phyloP scores from a whole-genome alignment of 2,329 filamentous ascomycete species.

The Cytospora leucostoma region DNA sequence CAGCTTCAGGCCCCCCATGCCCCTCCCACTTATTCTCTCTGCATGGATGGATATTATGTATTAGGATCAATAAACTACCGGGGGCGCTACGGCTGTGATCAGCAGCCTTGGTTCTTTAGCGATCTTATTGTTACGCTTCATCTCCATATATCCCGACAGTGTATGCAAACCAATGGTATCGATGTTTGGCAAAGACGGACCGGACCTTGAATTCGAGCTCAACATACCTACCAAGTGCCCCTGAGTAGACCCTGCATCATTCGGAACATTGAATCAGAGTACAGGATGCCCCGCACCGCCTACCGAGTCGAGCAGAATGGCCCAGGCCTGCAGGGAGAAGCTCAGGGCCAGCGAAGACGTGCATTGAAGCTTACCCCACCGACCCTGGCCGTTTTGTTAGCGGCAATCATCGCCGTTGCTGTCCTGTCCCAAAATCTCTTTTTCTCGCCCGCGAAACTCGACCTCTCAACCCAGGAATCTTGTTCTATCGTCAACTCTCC shows the following conservation, averaged over 20 bases:
- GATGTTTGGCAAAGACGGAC: not conserved
- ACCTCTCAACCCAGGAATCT: conserved; percentile 44
- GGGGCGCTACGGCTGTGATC: not conserved
- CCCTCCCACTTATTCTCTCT: too few relatives aligned
- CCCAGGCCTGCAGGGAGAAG: conserved; percentile 18
- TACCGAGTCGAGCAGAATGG: conserved; percentile 19
- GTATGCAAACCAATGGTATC: not conserved
- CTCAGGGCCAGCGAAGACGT: too few relatives aligned
- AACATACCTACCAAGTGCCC: too few relatives aligned
- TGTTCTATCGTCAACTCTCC: conserved; percentile 30
- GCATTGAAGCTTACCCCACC: conserved; percentile 14
- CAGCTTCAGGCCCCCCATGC: too few relatives aligned
- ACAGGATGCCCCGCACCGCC: conserved; percentile 16
- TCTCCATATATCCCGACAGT: conserved; percentile 19
- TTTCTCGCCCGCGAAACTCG: conserved; percentile 47
- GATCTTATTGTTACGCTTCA: conserved; percentile 11
- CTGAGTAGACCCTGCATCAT: too few relatives aligned
- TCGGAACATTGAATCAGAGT: too few relatives aligned
- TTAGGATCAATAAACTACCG: not conserved
- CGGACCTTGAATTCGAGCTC: not conserved
- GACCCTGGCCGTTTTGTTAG: conserved; percentile 23
- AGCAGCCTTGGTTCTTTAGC: not conserved
- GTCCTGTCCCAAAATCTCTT: conserved; percentile 31
- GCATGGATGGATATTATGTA: too few relatives aligned
- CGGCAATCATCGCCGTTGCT: conserved; percentile 22